A percentile compares a stretch with the other conserved stretches of the same genome.
These are phyloP conservation scores for Ogataea pilisensis DNA, from an alignment of 805 yeast species.

Conservation along the genomic window DNA sequence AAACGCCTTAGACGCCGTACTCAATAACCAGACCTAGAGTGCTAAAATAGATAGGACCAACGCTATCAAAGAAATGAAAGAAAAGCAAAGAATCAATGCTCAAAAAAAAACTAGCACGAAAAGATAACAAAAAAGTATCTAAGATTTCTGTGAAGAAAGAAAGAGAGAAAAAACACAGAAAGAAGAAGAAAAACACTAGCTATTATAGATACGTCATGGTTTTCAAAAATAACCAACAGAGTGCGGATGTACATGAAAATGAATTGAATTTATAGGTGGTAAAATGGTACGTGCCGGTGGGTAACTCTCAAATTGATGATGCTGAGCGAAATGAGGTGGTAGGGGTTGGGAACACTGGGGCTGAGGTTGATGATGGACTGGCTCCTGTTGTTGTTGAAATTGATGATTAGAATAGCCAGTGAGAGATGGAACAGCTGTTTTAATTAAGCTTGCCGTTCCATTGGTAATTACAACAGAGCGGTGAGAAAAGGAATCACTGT, in stretches of 20 bases:
- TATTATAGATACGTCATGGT: too few species aligned
- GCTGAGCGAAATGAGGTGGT: background rate
- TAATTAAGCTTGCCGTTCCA: background rate
- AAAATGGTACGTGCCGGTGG: constrained; percentile 4
- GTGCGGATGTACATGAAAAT: constrained; percentile 5
- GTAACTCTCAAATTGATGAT: background rate
- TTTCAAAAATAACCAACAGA: constrained; percentile 6
- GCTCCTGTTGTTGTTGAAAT: constrained; percentile 6
- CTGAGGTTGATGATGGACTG: background rate
- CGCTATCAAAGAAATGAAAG: too few species aligned
- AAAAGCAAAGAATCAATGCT: too few species aligned
- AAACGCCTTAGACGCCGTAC: too few species aligned
- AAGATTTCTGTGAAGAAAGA: too few species aligned
- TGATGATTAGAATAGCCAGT: constrained; percentile 1
- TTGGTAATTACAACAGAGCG: background rate
- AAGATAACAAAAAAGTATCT: too few species aligned
- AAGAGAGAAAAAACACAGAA: background rate
- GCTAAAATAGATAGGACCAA: too few species aligned
- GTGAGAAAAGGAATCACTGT: too few species aligned
- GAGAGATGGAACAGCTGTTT: background rate
- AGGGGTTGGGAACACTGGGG: background rate
- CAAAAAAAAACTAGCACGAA: too few species aligned
- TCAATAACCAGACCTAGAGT: too few species aligned
- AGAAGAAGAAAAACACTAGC: background rate
- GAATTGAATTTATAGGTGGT: constrained; percentile 9